Evolutionary conservation across 768 basidiomycete species (phyloP).

Genomic region (Lentinula lateritia): DNA sequence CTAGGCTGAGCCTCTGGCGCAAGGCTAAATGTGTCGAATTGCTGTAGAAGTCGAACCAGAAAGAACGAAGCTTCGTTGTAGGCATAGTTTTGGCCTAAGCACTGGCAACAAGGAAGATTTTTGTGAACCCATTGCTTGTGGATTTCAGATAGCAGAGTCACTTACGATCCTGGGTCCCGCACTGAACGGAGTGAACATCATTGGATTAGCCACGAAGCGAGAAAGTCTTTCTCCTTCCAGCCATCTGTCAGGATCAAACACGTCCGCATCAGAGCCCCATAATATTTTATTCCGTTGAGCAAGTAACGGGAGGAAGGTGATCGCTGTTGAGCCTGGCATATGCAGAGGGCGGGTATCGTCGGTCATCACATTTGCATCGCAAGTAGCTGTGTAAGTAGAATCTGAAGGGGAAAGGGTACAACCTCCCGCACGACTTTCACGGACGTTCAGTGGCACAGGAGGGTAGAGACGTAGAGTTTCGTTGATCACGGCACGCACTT

Average conservation of each 20-base stretch:
- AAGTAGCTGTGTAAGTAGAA: constrained; percentile 25
- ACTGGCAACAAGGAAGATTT: constrained; percentile 29
- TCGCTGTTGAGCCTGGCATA: constrained; percentile 50
- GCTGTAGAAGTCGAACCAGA: constrained; percentile 61
- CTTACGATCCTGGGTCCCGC: constrained; percentile 58
- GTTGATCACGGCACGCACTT: constrained; percentile 74
- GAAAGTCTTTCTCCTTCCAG: constrained; percentile 49
- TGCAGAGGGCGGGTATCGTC: constrained; percentile 39
- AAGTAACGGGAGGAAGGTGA: constrained; percentile 57
- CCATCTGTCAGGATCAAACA: constrained; percentile 81
- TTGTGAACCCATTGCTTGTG: neutral
- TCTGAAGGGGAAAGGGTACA: constrained; percentile 51
- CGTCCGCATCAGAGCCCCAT: constrained; percentile 74
- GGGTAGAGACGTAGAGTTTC: constrained; percentile 77
- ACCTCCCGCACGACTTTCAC: constrained; percentile 46
- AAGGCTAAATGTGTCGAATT: constrained; percentile 54
- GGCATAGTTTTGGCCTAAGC: constrained; percentile 69
- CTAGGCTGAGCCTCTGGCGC: constrained; percentile 57
- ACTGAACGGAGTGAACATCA: constrained; percentile 72
- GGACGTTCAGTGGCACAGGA: constrained; percentile 69
- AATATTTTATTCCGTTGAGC: constrained; percentile 61
- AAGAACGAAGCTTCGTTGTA: constrained; percentile 75
- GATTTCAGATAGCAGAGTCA: neutral
- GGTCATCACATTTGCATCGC: constrained; percentile 12
- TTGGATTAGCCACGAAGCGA: constrained; percentile 49